These are phyloP conservation scores for Pelargonium citronellum DNA, from an alignment of 441 rosid genomes.

Conservation along the genomic window DNA sequence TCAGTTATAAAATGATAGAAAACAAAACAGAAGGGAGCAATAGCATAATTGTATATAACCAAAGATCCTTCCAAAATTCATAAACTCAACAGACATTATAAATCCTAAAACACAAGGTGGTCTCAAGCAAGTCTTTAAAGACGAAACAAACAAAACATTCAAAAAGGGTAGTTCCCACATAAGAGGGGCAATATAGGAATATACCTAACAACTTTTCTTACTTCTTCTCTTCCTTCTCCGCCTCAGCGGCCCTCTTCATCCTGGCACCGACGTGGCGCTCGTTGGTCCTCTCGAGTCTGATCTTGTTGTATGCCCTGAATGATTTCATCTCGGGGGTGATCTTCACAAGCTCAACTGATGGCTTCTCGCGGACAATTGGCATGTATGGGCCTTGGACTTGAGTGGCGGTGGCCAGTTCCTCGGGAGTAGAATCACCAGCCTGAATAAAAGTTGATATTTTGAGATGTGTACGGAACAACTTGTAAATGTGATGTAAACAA, in stretches of 20 bases:
- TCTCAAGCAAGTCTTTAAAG: too few relatives aligned
- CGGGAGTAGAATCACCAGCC: slow-evolving; percentile 87
- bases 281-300: slow-evolving; percentile 55
- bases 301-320: slow-evolving; percentile 60
- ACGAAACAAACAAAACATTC: not conserved
- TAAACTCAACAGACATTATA: too few relatives aligned
- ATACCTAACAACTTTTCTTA: slow-evolving; percentile 4
- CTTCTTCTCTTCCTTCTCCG: slow-evolving; percentile 87
- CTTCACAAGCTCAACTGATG: slow-evolving; percentile 54
- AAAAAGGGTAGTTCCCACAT: not conserved
- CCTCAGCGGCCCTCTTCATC: slow-evolving; percentile 75
- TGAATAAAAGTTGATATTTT: slow-evolving; percentile 11
- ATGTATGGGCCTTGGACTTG: slow-evolving; percentile 67
- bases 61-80: too few relatives aligned
- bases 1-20: too few relatives aligned
- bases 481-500: too few relatives aligned
- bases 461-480: not conserved
- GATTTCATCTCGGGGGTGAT: slow-evolving; percentile 37
- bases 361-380: slow-evolving; percentile 64
- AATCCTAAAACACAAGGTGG: too few relatives aligned
- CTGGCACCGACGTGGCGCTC: slow-evolving; percentile 57
- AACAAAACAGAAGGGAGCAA: too few relatives aligned
- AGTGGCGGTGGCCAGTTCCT: slow-evolving; percentile 77
- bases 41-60: too few relatives aligned
- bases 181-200: not conserved